These are phyloP conservation scores for Azolla pinnata DNA, from an alignment of 75 land plant genomes.

Conservation along the genomic window DNA sequence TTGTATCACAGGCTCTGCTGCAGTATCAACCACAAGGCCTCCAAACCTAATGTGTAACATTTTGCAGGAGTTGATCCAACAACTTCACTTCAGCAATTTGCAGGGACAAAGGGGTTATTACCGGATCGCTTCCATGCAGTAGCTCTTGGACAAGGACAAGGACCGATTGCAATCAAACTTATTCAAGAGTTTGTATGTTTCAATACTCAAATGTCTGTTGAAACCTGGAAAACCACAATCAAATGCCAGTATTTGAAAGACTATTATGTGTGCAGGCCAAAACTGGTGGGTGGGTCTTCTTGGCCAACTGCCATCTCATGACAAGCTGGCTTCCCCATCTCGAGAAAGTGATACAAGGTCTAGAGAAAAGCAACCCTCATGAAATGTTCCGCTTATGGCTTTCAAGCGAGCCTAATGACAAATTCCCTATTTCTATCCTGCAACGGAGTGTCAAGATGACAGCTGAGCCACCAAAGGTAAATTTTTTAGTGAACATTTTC, in stretches of 20 bases:
- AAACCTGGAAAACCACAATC: too few species aligned
- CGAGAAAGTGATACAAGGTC: constrained; percentile 21
- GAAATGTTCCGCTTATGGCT: constrained; percentile 24
- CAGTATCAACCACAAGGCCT: too few species aligned
- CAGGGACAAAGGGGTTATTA: constrained; percentile 19
- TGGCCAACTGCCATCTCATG: constrained; percentile 31
- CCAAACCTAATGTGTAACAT: too few species aligned
- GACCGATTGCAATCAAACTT: constrained; percentile 21
- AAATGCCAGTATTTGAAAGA: neutral
- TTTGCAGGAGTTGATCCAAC: constrained; percentile 29
- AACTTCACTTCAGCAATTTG: constrained; percentile 25
- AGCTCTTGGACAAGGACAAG: constrained; percentile 33
- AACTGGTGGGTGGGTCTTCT: constrained; percentile 25
- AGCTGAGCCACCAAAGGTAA: constrained; percentile 31
- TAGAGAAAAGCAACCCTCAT: constrained; percentile 23
- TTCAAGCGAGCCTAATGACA: constrained; percentile 24
- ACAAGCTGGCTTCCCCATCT: constrained; percentile 28
- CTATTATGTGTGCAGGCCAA: constrained; percentile 15
- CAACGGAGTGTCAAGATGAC: constrained; percentile 33
- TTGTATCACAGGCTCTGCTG: neutral
- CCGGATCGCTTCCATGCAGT: constrained; percentile 18
- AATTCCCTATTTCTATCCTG: constrained; percentile 26
- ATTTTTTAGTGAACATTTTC: neutral
- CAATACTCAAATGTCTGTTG: too few species aligned
- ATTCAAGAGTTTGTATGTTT: constrained; percentile 21